Evolutionary conservation across 2,329 filamentous ascomycete species (phyloP).

Genomic region (Aspergillus fumigatus): DNA sequence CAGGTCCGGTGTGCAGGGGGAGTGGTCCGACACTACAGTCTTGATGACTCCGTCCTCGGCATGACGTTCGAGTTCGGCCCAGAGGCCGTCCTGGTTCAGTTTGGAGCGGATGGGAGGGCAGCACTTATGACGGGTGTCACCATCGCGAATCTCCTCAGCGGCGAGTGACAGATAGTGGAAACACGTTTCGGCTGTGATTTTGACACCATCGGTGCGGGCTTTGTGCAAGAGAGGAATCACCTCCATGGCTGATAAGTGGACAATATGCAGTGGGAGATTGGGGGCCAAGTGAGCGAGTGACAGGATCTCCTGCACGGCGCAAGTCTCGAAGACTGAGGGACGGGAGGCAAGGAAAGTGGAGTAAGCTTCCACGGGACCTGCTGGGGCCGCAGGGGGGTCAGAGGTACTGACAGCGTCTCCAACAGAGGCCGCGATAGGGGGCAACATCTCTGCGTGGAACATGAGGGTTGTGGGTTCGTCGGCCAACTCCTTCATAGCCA

Average conservation of each 20-base stretch:
- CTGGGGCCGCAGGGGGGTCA: constrained; percentile 63
- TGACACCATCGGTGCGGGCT: constrained; percentile 68
- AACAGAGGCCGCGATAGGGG: constrained; percentile 75
- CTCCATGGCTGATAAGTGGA: constrained; percentile 85
- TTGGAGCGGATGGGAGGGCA: constrained; percentile 84
- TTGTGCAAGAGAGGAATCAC: constrained; percentile 75
- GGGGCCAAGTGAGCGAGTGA: constrained; percentile 76
- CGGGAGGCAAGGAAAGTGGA: constrained; percentile 88
- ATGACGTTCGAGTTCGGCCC: constrained; percentile 66
- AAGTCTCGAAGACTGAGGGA: constrained; percentile 84
- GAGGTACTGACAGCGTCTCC: constrained; percentile 71
- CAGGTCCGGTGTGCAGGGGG: constrained; percentile 88
- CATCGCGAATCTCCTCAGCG: constrained; percentile 73
- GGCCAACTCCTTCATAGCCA: constrained; percentile 76
- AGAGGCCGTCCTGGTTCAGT: constrained; percentile 77
- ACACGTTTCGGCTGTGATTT: constrained; percentile 91
- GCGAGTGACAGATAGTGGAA: constrained; percentile 89
- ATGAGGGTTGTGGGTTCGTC: constrained; percentile 85
- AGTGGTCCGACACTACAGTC: constrained; percentile 93
- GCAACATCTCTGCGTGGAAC: constrained; percentile 99
- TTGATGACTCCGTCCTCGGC: constrained; percentile 73
- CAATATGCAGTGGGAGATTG: constrained; percentile 81
- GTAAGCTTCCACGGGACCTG: constrained; percentile 72
- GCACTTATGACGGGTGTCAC: constrained; percentile 91
- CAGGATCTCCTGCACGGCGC: constrained; percentile 81